Base-by-base conservation (phyloP, 2,329 filamentous ascomycete genomes). In the Aureobasidium vineae region DNA sequence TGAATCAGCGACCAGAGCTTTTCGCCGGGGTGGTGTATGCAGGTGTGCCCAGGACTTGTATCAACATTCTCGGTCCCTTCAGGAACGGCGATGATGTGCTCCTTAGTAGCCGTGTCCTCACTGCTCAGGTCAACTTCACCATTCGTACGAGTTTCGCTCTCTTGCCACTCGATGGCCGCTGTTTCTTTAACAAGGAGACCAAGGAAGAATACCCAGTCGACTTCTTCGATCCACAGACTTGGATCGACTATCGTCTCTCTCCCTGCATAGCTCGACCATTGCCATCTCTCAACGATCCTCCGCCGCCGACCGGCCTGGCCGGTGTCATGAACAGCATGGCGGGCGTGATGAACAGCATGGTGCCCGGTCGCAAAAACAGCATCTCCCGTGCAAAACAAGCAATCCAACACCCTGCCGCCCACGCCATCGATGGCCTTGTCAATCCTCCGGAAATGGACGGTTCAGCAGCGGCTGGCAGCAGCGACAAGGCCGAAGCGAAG, bases 31-130 rank as follows among this genome's bases (percentile, higher is more conserved):
- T 97, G 1, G 76, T 97, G 1, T 98, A 91, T 73, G 92, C 91
- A 1, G 94, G 93, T 10, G 87, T 89, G 1, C 93, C 93, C 0
- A 89, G 94, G 70, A 86, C 90, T 64, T 97, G 92, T 74, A 87
- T 97, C 75, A 97, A 97, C 75, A 95, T 97, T 61, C 83, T 97
- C 4, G 94, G 94, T 0, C 93, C 93, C 0, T 77, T 98, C 15
- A 88, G 93, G 41, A 94, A 96, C 72, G 93, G 93, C n/a, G 93
- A 98, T 74, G 90, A 93, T 21, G 92, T 97, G 0, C 83, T 97
- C 0, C 83, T 97, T 67, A 96, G 93, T 72, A 92, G 92, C 68
- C 91, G 91, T 70, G 89, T 97, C 0, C 83, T 98, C 19, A 97
- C 92, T 0, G 92, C 94, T 0, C 91, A 95, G 74, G 93, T 97